Percentiles rank a stretch among this genome's conserved stretches.
phyloP scores from a whole-genome alignment of 2,329 filamentous ascomycete species.

The Cytospora piceae region DNA sequence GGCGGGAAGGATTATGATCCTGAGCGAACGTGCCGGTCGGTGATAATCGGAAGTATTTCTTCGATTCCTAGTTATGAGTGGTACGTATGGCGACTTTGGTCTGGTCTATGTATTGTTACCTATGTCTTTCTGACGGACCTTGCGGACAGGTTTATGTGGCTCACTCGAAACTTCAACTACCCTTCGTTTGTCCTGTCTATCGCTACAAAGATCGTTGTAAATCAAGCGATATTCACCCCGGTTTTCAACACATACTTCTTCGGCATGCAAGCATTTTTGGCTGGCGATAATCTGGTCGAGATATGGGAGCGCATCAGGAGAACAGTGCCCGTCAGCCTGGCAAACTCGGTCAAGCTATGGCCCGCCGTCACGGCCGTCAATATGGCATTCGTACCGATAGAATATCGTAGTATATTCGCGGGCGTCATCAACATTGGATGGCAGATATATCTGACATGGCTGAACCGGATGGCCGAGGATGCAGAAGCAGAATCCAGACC shows the following conservation, averaged over 20 bases:
- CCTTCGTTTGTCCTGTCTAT: conserved; percentile 72
- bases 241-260: conserved; percentile 86
- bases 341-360: conserved; percentile 87
- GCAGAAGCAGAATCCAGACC: conserved; percentile 44
- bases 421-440: conserved; percentile 82
- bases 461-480: conserved; percentile 75
- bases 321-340: conserved; percentile 75
- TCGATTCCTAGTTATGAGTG: conserved; percentile 82
- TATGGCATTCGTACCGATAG: conserved; percentile 79
- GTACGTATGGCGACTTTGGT: conserved; percentile 52
- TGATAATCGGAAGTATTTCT: conserved; percentile 73
- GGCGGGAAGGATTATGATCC: conserved; percentile 67
- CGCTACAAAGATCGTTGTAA: conserved; percentile 75
- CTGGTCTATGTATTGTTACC: not conserved
- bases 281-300: conserved; percentile 67
- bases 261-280: conserved; percentile 74
- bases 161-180: conserved; percentile 85
- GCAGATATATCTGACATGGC: conserved; percentile 86
- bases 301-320: conserved; percentile 71
- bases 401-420: conserved; percentile 80
- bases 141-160: conserved; percentile 70
- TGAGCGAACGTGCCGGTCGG: conserved; percentile 68
- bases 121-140: conserved; percentile 17
- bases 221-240: conserved; percentile 81
- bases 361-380: conserved; percentile 83